A percentile compares a stretch with the other conserved stretches of the same genome.
Evolutionary conservation across 2,329 filamentous ascomycete genomes (phyloP).

Genomic region (Calonectria crousiana): DNA sequence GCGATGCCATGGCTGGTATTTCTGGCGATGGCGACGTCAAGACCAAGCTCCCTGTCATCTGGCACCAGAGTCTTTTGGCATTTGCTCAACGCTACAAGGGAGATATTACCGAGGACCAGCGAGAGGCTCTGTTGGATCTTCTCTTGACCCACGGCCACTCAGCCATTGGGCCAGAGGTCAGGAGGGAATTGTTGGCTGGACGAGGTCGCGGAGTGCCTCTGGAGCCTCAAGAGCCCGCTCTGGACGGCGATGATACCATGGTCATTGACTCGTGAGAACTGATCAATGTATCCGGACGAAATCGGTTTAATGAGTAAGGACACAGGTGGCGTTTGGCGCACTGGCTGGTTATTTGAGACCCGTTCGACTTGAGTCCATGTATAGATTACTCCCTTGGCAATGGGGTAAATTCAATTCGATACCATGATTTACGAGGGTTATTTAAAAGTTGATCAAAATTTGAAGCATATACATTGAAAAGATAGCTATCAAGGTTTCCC

Average conservation of each 20-base stretch:
- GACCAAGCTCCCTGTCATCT: conserved; percentile 87
- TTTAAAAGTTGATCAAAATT: neutral
- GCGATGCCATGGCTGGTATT: conserved; percentile 65
- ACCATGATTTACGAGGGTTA: conserved; percentile 36
- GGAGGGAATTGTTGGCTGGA: conserved; percentile 88
- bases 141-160: conserved; percentile 87
- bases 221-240: conserved; percentile 66
- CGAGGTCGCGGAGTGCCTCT: conserved; percentile 81
- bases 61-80: conserved; percentile 92
- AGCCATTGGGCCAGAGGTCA: conserved; percentile 90
- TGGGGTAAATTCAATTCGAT: conserved; percentile 37
- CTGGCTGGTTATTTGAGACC: conserved; percentile 30
- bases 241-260: conserved; percentile 94
- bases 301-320: conserved; percentile 40
- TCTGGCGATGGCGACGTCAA: conserved; percentile 61
- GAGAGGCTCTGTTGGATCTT: conserved; percentile 90
- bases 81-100: conserved; percentile 97
- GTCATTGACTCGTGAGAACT: conserved; percentile 67
- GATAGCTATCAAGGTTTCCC: neutral
- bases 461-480: neutral
- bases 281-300: conserved; percentile 10
- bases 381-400: conserved; percentile 35
- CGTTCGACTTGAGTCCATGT: conserved; percentile 40
- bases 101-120: conserved; percentile 94
- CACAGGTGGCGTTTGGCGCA: conserved; percentile 43